A percentile compares a stretch with the other conserved stretches of the same genome.
These are phyloP conservation scores for Gossypium lobatum DNA, from an alignment of 441 rosid species.

Conservation along the genomic window DNA sequence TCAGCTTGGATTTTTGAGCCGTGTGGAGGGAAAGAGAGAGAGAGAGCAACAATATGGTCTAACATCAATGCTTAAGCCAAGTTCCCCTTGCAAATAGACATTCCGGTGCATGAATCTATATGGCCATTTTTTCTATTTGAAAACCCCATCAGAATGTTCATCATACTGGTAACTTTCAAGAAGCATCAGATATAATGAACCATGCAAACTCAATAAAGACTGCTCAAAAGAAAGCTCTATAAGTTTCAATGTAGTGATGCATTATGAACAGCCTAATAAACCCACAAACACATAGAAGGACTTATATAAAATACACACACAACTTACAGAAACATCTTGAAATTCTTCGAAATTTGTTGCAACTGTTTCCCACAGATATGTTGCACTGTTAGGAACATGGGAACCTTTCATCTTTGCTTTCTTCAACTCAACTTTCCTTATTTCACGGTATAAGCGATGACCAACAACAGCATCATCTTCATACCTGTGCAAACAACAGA, in stretches of 20 bases:
- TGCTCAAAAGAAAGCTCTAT: background rate
- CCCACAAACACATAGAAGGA: background rate
- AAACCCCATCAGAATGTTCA: background rate
- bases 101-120: background rate
- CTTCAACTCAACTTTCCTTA: constrained; percentile 70
- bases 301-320: background rate
- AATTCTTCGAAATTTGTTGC: constrained; percentile 96
- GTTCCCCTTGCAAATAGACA: background rate
- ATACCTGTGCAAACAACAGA: constrained; percentile 60
- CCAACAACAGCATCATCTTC: constrained; percentile 92
- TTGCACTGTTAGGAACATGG: constrained; percentile 49
- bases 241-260: background rate
- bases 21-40: background rate
- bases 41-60: background rate
- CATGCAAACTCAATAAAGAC: background rate
- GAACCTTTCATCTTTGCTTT: constrained; percentile 83
- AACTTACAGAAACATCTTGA: constrained; percentile 92
- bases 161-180: background rate
- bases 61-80: background rate
- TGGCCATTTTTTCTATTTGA: background rate
- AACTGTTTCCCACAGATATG: constrained; percentile 96
- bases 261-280: background rate
- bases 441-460: constrained; percentile 90
- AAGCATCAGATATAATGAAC: background rate
- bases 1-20: background rate